Evolutionary conservation across 306 rosid species (phyloP).

Genomic region (Leucaena leucocephala): DNA sequence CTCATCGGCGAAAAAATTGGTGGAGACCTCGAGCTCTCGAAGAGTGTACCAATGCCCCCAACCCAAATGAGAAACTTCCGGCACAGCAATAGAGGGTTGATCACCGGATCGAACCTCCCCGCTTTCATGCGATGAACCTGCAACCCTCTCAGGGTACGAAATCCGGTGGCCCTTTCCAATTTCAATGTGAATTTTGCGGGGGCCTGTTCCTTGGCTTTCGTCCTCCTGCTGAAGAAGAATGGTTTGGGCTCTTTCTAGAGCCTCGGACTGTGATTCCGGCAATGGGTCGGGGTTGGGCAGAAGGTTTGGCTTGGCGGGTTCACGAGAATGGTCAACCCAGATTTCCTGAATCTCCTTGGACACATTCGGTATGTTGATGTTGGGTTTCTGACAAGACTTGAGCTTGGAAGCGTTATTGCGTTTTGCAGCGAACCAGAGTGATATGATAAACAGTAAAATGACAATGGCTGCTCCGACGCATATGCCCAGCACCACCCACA

Average conservation of each 20-base stretch:
- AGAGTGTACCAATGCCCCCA: slow-evolving; percentile 95
- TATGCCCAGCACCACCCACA: slow-evolving; percentile 8
- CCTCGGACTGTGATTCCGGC: slow-evolving; percentile 1
- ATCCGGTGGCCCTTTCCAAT: slow-evolving; percentile 13
- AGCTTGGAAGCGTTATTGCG: slow-evolving; percentile 17
- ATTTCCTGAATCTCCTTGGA: slow-evolving; percentile 76
- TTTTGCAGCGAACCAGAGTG: slow-evolving; percentile 1
- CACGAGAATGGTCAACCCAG: slow-evolving; percentile 59
- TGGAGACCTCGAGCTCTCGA: slow-evolving; percentile 81
- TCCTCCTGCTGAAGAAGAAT: slow-evolving; percentile 25
- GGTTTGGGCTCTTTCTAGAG: slow-evolving; percentile 18
- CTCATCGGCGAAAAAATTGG: slow-evolving; percentile 69
- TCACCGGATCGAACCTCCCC: slow-evolving; percentile 48
- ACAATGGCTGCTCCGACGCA: slow-evolving; percentile 20
- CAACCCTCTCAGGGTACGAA: neutral
- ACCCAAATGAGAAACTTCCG: slow-evolving; percentile 83
- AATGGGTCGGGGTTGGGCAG: slow-evolving; percentile 39
- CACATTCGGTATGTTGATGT: slow-evolving; percentile 19
- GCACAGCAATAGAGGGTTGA: slow-evolving; percentile 36
- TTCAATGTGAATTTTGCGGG: slow-evolving; percentile 8
- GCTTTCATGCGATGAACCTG: slow-evolving; percentile 50
- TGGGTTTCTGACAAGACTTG: neutral
- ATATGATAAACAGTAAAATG: neutral
- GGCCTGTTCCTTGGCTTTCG: slow-evolving; percentile 3
- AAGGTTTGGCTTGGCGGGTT: slow-evolving; percentile 56